phyloP scores from a whole-genome alignment of 2,329 filamentous ascomycete species.

The Nothophoma quercina region DNA sequence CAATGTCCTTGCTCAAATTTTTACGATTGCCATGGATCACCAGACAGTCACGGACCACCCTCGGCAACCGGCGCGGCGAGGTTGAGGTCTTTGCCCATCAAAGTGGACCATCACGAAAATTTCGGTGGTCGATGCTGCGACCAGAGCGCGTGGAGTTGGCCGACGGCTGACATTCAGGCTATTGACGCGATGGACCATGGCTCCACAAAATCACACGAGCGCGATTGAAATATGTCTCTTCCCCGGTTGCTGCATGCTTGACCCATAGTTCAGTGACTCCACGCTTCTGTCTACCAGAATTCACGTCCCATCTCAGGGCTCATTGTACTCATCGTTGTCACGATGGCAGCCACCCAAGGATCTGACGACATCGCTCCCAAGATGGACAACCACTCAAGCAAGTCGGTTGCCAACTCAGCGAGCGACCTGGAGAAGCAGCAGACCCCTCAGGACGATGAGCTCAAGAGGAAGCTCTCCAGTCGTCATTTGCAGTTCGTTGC shows the following conservation, averaged over 20 bases:
- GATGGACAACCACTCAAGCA: slow-evolving; percentile 40
- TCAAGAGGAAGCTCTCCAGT: slow-evolving; percentile 48
- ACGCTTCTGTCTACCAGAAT: slow-evolving; percentile 15
- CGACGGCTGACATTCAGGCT: slow-evolving; percentile 31
- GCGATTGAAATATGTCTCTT: slow-evolving; percentile 34
- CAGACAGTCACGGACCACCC: slow-evolving; percentile 29
- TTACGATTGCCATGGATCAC: slow-evolving; percentile 30
- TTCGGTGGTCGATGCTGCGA: slow-evolving; percentile 33
- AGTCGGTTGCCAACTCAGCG: slow-evolving; percentile 38
- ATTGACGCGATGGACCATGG: slow-evolving; percentile 26
- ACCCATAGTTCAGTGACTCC: slow-evolving; percentile 27
- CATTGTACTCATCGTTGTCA: slow-evolving; percentile 16
- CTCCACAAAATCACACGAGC: slow-evolving; percentile 26
- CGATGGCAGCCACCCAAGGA: slow-evolving; percentile 32
- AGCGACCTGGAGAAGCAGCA: slow-evolving; percentile 49
- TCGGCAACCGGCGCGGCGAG: slow-evolving; percentile 27
- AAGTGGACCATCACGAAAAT: slow-evolving; percentile 46
- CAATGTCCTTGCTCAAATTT: slow-evolving; percentile 31
- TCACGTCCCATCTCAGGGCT: slow-evolving; percentile 22
- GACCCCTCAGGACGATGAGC: slow-evolving; percentile 30
- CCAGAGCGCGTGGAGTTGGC: slow-evolving; percentile 36
- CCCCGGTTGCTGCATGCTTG: slow-evolving; percentile 23
- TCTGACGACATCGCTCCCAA: slow-evolving; percentile 37
- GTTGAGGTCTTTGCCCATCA: slow-evolving; percentile 23
- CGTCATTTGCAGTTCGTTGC: slow-evolving; percentile 51